Evolutionary conservation across 2,329 filamentous ascomycete species (phyloP), one percentile per base, ranked within the genome.

Genomic region (Diplodia sapinea): DNA sequence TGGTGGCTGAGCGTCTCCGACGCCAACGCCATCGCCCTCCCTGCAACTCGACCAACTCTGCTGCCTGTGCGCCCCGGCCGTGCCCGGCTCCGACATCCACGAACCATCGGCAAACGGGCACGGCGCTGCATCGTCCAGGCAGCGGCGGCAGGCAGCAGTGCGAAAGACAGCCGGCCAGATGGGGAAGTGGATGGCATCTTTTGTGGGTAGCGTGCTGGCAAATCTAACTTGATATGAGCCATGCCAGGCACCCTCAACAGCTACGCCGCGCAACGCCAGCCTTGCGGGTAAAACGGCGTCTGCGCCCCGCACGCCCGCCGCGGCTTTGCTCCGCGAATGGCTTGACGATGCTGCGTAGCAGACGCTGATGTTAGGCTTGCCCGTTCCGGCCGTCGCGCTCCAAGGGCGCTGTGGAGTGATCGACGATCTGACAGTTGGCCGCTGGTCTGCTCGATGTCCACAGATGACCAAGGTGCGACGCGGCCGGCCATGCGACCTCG

Each of bases 211-310:
- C 43, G 59, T 38, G 36, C 59, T 63, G 59, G 59, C 59, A 63
- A 63, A 63, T 63, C 59, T 63, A 63, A 63, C 59, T 63, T 63
- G 59, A 51, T 51, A 38, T 63, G 59, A 63, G 56, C 56, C 56
- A 33, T 40, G 54, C 12, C 23, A 38, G 36, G 26, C 52, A 31
- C n/a, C 31, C 52, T 43, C 26, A 17, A 20, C 57, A 26, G 20
- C 54, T 38, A n/a, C 54, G 54, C 54, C 54, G 54, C 54, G 15
- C 31, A 26, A 49, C 40, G 57, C 57, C 40, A 62, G 43, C 13
- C 11, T 17, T 11, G 29, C 59, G 59, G 59, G 40, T 63, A 63
- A 63, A 63, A 62, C 57, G 57, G 57, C 57, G 57, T 49, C 23
- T 38, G 54, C 33, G 54, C 31, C 54, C 57, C 57, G 57, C 40